phyloP scores from a whole-genome alignment of 352 stramenopile species.

The Sclerospora graminicola region DNA sequence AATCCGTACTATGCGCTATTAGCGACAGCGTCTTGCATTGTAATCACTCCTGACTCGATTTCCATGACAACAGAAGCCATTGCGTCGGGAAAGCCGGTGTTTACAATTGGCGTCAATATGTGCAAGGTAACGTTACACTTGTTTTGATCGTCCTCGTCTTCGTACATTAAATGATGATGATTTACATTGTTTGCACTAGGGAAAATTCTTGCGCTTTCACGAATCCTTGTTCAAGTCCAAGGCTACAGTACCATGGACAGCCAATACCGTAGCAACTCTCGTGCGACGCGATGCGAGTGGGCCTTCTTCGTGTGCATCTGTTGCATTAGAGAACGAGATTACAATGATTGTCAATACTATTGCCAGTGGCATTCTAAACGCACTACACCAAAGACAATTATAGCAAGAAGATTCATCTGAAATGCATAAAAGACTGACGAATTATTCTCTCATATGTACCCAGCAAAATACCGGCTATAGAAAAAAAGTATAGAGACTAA shows the following conservation, averaged over 20 bases:
- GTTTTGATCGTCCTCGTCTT: too few species aligned
- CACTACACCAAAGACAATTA: neutral
- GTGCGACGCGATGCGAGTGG: neutral
- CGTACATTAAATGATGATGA: too few species aligned
- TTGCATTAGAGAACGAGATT: conserved; percentile 34
- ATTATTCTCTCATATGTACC: neutral
- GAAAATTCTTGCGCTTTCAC: conserved; percentile 57
- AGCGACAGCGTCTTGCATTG: conserved; percentile 31
- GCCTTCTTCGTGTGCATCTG: neutral
- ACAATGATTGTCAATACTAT: conserved; percentile 18
- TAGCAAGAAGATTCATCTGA: neutral
- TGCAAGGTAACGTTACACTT: conserved; percentile 27
- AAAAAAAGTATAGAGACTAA: neutral
- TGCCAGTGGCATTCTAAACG: neutral
- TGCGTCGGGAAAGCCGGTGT: conserved; percentile 38
- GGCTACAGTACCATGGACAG: conserved; percentile 21
- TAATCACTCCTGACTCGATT: conserved; percentile 70
- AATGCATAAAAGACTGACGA: neutral
- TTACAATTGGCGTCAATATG: conserved; percentile 33
- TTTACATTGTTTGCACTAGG: too few species aligned
- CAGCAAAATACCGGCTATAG: neutral
- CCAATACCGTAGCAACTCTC: conserved; percentile 5
- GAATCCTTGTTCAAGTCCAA: conserved; percentile 19
- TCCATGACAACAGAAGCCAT: conserved; percentile 78
- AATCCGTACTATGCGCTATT: conserved; percentile 66